These are phyloP conservation scores for Ogataea salicorniae DNA, from an alignment of 805 yeast species.

Conservation along the genomic window DNA sequence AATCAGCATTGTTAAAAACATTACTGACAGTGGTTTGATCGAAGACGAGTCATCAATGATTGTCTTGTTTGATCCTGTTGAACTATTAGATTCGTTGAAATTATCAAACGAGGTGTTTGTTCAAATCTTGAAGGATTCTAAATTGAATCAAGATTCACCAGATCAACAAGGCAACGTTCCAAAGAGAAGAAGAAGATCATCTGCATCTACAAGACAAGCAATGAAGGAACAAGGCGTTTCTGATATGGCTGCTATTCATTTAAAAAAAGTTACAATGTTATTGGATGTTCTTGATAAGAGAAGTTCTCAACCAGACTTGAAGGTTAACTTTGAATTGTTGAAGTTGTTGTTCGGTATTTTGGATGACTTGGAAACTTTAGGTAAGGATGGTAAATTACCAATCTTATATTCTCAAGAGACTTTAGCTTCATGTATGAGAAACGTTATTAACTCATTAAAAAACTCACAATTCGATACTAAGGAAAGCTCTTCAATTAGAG, in stretches of 20 bases:
- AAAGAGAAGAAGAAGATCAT: conserved; percentile 80
- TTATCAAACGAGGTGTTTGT: conserved; percentile 55
- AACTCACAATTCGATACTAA: conserved; percentile 29
- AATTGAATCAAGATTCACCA: conserved; percentile 30
- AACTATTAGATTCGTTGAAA: conserved; percentile 47
- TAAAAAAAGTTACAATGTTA: conserved; percentile 70
- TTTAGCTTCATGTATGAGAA: conserved; percentile 78
- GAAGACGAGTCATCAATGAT: conserved; percentile 31
- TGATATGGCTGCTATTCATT: conserved; percentile 69
- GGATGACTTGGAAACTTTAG: conserved; percentile 76
- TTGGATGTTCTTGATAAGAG: conserved; percentile 70
- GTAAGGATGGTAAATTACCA: conserved; percentile 87
- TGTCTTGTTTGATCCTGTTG: conserved; percentile 47
- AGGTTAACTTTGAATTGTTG: conserved; percentile 34
- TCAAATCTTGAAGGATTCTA: conserved; percentile 47
- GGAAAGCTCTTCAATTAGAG: conserved; percentile 68
- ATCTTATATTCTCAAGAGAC: conserved; percentile 89
- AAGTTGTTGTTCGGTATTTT: conserved; percentile 48
- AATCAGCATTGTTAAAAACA: conserved; percentile 49
- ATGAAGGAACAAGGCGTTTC: conserved; percentile 68
- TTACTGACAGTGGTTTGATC: conserved; percentile 45
- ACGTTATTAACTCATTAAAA: conserved; percentile 55
- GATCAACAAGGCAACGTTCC: conserved; percentile 37
- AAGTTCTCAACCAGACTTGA: conserved; percentile 17
- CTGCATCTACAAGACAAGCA: conserved; percentile 71